Evolutionary conservation across 1,139 yeast species (phyloP), one percentile per base, ranked within the genome.

Genomic region (Nakaseomyces kungkrabaensis): DNA sequence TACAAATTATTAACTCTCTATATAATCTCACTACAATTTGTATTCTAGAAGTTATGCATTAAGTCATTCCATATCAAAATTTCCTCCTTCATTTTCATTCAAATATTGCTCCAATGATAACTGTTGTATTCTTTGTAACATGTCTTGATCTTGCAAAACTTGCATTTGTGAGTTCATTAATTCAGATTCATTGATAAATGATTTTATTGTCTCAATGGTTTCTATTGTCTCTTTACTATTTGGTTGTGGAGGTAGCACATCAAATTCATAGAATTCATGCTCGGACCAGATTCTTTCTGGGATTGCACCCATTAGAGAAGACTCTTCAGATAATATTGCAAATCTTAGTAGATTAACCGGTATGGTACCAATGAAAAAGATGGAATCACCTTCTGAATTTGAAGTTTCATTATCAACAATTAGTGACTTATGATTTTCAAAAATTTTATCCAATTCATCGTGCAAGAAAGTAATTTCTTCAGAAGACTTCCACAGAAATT

Each of bases 301-400:
- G 17, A 84, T 71, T 56, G 77, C 76, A 1, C 86, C 87, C 85
- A 84, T 79, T 0, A 82, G 74, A 47, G 78, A 75, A 32, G 78
- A 79, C 62, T 84, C 92, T 13, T 85, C 86, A 0, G 89, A 81
- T 43, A 85, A 66, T 34, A 84, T 74, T 1, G 81, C 83, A 64
- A 83, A 82, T 53, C 94, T 71, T 5, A 84, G 59, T 51, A 85
- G 69, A 59, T 82, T 84, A 9, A 68, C 63, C 1, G 90, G 89
- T 1, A 82, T 70, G 10, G 67, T 68, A 3, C 65, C 59, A 45
- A 62, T 53, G 43, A 57, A 63, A 37, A 63, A 60, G 1, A 57
- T 59, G 34, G 55, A 51, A 1, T 49, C 51, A 1, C 38, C 17
- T 0, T 42, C 49, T 4, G 46, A 5, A 29, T n/a, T 13, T 29